Percentiles rank a stretch among this genome's conserved stretches.
Evolutionary conservation across 1,284 basidiomycete genomes (phyloP).

Genomic region (Sporisorium scitamineum): DNA sequence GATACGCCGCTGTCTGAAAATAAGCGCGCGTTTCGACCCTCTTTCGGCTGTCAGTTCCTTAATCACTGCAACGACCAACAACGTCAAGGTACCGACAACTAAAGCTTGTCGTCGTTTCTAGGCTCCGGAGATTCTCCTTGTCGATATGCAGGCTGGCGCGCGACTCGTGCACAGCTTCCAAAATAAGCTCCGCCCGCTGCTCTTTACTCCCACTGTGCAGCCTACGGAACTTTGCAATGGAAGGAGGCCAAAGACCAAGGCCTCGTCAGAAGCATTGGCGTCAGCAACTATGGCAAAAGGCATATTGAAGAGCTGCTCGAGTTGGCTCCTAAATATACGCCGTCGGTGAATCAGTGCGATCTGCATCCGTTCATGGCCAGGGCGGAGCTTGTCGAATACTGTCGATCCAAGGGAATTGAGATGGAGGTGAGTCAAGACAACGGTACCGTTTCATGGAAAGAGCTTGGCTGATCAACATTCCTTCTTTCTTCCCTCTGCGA

Average conservation of each 20-base stretch:
- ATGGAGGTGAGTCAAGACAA: slow-evolving; percentile 19
- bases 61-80: not conserved
- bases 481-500: not conserved
- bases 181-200: not conserved
- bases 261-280: slow-evolving; percentile 45
- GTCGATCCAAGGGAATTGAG: slow-evolving; percentile 10
- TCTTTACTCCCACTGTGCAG: not conserved
- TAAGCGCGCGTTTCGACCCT: slow-evolving; percentile 3
- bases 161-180: not conserved
- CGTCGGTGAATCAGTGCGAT: slow-evolving; percentile 48
- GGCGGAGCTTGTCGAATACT: slow-evolving; percentile 30
- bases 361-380: slow-evolving; percentile 39
- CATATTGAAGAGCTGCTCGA: slow-evolving; percentile 46
- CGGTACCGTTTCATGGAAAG: too few relatives aligned
- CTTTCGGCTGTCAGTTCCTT: too few relatives aligned
- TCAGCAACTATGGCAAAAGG: slow-evolving; percentile 50
- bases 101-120: too few relatives aligned
- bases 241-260: slow-evolving; percentile 48
- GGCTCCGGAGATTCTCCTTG: not conserved
- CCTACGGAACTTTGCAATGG: too few relatives aligned
- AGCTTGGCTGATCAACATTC: too few relatives aligned
- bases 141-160: not conserved
- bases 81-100: too few relatives aligned
- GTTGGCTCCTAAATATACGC: slow-evolving; percentile 15
- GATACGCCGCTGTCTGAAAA: slow-evolving; percentile 4